Evolutionary conservation across 306 rosid genomes (phyloP).

Genomic region (Quercus agrifolia): DNA sequence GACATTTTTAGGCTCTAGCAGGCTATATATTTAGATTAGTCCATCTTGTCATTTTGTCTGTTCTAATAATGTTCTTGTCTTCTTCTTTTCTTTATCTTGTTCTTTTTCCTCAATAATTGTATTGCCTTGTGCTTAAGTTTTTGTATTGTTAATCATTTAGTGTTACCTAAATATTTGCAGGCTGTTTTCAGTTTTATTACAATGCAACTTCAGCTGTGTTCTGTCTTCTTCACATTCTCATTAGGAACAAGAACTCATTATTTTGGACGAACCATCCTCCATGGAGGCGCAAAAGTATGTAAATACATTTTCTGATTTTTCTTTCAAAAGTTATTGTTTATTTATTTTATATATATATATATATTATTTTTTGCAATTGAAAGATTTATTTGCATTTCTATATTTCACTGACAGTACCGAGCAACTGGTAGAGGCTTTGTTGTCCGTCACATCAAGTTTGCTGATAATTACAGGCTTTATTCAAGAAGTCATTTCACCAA

Average conservation of each 20-base stretch:
- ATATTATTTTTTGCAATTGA: background rate
- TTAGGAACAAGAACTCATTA: constrained; percentile 95
- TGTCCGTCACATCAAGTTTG: constrained; percentile 91
- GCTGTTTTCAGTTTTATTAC: constrained; percentile 92
- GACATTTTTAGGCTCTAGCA: background rate
- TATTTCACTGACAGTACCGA: constrained; percentile 65
- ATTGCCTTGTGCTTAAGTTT: background rate
- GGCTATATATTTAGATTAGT: background rate
- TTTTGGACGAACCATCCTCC: constrained; percentile 96
- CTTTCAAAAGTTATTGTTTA: background rate
- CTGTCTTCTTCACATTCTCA: constrained; percentile 97
- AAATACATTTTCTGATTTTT: background rate
- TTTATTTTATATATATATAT: background rate
- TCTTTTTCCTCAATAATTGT: background rate
- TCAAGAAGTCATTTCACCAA: constrained; percentile 95
- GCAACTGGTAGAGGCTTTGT: constrained; percentile 99
- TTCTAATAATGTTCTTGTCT: background rate
- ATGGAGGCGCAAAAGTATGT: constrained; percentile 95
- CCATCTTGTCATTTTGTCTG: background rate
- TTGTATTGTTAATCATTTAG: background rate
- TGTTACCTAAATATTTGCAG: constrained; percentile 45
- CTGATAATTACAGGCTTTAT: constrained; percentile 92
- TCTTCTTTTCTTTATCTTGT: background rate
- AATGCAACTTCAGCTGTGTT: constrained; percentile 96
- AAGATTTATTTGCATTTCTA: constrained; percentile 7